These are phyloP conservation scores for Prosopis cineraria DNA, from an alignment of 306 rosid genomes.

Conservation along the genomic window DNA sequence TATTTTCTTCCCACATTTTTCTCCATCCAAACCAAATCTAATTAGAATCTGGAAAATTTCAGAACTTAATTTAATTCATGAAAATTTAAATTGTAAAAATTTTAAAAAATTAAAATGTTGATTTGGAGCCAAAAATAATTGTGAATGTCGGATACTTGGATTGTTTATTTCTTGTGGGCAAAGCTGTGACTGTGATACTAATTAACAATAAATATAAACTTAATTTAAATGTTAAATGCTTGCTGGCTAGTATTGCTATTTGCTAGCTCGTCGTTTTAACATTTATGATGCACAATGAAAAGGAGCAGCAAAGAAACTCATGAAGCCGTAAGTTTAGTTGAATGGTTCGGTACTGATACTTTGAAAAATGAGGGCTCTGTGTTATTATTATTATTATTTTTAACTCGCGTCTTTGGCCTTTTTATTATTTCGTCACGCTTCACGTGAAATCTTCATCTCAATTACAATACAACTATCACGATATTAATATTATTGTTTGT, in stretches of 20 bases:
- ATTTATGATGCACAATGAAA: constrained; percentile 31
- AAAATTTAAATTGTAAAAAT: neutral
- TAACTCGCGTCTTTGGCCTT: constrained; percentile 2
- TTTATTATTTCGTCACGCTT: neutral
- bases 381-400: neutral
- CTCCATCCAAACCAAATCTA: too few relatives aligned
- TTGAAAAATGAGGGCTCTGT: neutral
- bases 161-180: constrained; percentile 43
- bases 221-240: neutral
- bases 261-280: constrained; percentile 47
- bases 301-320: constrained; percentile 33
- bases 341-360: constrained; percentile 40
- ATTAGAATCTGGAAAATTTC: neutral
- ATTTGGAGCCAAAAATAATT: constrained; percentile 13
- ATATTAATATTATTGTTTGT: too few relatives aligned
- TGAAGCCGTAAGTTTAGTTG: constrained; percentile 67
- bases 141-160: constrained; percentile 3
- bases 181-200: constrained; percentile 26
- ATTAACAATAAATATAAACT: neutral
- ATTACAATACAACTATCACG: neutral
- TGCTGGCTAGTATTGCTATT: too few relatives aligned
- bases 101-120: constrained; percentile 9
- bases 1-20: too few relatives aligned
- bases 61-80: neutral
- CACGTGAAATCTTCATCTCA: constrained; percentile 2